Evolutionary conservation across 2,329 filamentous ascomycete species (phyloP).

Genomic region (Paracoccidioides lutzii): DNA sequence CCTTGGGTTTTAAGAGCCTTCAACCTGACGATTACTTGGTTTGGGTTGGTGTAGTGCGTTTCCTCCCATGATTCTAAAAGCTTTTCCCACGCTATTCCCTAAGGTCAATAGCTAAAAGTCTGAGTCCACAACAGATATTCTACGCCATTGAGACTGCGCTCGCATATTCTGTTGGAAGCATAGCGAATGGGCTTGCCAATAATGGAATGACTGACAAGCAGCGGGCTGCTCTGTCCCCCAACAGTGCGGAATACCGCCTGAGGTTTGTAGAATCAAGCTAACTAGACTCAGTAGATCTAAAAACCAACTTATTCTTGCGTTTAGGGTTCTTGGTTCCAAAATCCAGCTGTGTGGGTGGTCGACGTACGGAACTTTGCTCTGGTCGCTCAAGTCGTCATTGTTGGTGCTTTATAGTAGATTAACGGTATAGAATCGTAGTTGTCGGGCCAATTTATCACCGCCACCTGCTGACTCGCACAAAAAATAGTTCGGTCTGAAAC

Average conservation of each 20-base stretch:
- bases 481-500: constrained; percentile 23
- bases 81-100: no score
- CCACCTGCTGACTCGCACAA: neutral
- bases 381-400: constrained; percentile 43
- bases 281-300: neutral
- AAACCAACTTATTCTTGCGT: neutral
- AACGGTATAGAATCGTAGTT: constrained; percentile 24
- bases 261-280: neutral
- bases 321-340: constrained; percentile 40
- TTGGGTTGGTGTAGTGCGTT: constrained; percentile 13
- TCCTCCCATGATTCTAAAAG: neutral
- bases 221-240: constrained; percentile 33
- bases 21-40: constrained; percentile 43
- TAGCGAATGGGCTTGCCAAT: constrained; percentile 38
- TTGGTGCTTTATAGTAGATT: constrained; percentile 45
- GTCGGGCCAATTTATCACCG: neutral
- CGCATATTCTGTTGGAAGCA: constrained; percentile 1
- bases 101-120: neutral
- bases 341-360: constrained; percentile 44
- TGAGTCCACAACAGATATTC: neutral
- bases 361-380: constrained; percentile 40
- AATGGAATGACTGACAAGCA: constrained; percentile 43
- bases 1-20: constrained; percentile 15
- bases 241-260: constrained; percentile 35
- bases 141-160: neutral